phyloP scores from a whole-genome alignment of 2,329 filamentous ascomycete genomes.

The Epichloe bromicola region DNA sequence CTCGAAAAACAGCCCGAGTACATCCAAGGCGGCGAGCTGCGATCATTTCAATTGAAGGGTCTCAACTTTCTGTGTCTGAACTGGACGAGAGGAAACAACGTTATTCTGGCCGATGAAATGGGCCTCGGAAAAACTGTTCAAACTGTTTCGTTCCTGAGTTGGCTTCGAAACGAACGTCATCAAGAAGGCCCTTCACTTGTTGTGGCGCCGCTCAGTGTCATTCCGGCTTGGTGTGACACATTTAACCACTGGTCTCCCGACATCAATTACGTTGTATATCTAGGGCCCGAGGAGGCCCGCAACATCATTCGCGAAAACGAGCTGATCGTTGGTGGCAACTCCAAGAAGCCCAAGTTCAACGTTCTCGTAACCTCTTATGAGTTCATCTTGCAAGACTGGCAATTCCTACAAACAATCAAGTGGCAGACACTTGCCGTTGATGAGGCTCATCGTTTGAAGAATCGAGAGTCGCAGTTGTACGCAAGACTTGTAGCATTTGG shows the following conservation, averaged over 20 bases:
- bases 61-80: slow-evolving; percentile 94
- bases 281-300: slow-evolving; percentile 76
- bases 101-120: slow-evolving; percentile 98
- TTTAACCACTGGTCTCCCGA: slow-evolving; percentile 95
- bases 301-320: slow-evolving; percentile 84
- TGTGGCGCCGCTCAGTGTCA: slow-evolving; percentile 92
- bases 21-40: slow-evolving; percentile 70
- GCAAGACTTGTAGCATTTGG: slow-evolving; percentile 73
- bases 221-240: slow-evolving; percentile 96
- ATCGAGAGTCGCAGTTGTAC: slow-evolving; percentile 89
- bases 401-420: slow-evolving; percentile 79
- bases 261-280: slow-evolving; percentile 93
- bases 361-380: slow-evolving; percentile 97
- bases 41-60: slow-evolving; percentile 86
- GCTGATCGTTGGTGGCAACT: slow-evolving; percentile 72
- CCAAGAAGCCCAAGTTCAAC: slow-evolving; percentile 87
- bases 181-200: slow-evolving; percentile 95
- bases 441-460: slow-evolving; percentile 93
- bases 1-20: slow-evolving; percentile 75
- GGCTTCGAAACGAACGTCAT: slow-evolving; percentile 76
- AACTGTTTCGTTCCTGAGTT: slow-evolving; percentile 92
- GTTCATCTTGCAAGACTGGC: slow-evolving; percentile 77
- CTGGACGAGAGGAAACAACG: slow-evolving; percentile 88
- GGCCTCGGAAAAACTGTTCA: slow-evolving; percentile 96
- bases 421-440: slow-evolving; percentile 97